Percentiles rank a stretch among this genome's conserved stretches.
phyloP scores from a whole-genome alignment of 2,329 filamentous ascomycete species.

The Aspergillus persii region DNA sequence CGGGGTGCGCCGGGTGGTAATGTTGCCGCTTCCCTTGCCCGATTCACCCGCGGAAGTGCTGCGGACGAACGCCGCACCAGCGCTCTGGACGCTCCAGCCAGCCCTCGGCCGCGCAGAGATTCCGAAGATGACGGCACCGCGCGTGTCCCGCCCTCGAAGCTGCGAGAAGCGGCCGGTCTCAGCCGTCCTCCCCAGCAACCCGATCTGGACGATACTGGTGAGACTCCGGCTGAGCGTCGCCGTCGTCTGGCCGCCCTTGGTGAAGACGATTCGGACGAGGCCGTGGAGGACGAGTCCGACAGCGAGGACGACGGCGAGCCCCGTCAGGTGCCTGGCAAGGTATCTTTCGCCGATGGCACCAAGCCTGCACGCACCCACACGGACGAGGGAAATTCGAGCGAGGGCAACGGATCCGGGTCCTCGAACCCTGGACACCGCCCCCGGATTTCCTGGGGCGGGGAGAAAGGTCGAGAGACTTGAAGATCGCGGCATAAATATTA shows the following conservation, averaged over 20 bases:
- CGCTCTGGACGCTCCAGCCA: slow-evolving; percentile 29
- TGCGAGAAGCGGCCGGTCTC: slow-evolving; percentile 33
- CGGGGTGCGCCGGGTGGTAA: slow-evolving; percentile 31
- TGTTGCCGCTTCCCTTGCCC: slow-evolving; percentile 37
- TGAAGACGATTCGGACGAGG: slow-evolving; percentile 30
- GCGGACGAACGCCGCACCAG: slow-evolving; percentile 39
- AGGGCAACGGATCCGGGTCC: slow-evolving; percentile 16
- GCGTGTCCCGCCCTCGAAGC: slow-evolving; percentile 39
- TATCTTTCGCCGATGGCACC: slow-evolving; percentile 35
- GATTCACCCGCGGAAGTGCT: slow-evolving; percentile 34
- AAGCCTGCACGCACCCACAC: slow-evolving; percentile 24
- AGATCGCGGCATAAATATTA: neutral
- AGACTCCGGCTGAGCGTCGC: slow-evolving; percentile 47
- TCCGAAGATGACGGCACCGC: slow-evolving; percentile 45
- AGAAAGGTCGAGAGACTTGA: slow-evolving; percentile 32
- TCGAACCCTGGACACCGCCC: slow-evolving; percentile 24
- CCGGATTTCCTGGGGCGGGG: slow-evolving; percentile 43
- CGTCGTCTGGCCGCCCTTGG: slow-evolving; percentile 47
- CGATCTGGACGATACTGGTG: slow-evolving; percentile 37
- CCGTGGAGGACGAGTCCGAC: slow-evolving; percentile 20
- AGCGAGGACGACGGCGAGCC: slow-evolving; percentile 23
- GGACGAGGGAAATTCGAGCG: slow-evolving; percentile 8
- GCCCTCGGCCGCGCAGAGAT: slow-evolving; percentile 29
- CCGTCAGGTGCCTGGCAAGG: slow-evolving; percentile 21
- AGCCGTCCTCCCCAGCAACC: slow-evolving; percentile 21